Evolutionary conservation across 78 protist species (phyloP).

Genomic region (Emiliania huxleyi): DNA sequence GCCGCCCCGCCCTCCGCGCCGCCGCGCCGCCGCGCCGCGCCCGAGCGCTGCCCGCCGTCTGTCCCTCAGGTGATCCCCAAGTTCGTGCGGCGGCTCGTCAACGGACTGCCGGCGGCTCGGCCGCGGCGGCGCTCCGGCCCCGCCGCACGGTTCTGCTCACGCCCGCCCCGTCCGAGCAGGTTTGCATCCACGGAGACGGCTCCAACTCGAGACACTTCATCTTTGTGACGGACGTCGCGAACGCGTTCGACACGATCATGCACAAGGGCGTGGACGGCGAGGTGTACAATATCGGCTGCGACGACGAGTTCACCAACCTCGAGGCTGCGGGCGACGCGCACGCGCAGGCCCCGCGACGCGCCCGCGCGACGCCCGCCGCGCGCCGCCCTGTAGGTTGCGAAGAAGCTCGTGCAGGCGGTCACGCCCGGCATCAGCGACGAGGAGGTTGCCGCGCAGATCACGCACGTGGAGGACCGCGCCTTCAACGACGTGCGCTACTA

Average conservation of each 20-base stretch:
- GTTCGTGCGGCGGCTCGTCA: constrained; percentile 58
- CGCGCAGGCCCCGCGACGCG: no score
- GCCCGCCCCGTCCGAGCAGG: no score
- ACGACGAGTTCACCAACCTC: constrained; percentile 20
- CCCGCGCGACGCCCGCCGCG: no score
- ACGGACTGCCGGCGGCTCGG: neutral
- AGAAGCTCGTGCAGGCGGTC: neutral
- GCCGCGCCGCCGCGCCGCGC: no score
- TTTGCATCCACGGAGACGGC: constrained; percentile 82
- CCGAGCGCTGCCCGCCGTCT: no score
- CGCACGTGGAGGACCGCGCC: constrained; percentile 76
- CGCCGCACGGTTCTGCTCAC: no score
- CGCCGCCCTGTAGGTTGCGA: constrained; percentile 63
- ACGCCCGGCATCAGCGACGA: neutral
- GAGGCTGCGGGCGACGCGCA: no score
- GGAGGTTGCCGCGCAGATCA: neutral
- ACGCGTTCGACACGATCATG: constrained; percentile 77
- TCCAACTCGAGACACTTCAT: constrained; percentile 65
- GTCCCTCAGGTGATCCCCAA: constrained; percentile 85
- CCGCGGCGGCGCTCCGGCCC: no score
- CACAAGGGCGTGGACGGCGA: constrained; percentile 63
- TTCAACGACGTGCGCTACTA: constrained; percentile 83
- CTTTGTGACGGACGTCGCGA: constrained; percentile 74
- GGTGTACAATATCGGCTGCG: constrained; percentile 83
- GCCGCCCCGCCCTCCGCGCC: no score